Evolutionary conservation across 176 grass and related monocot genomes (phyloP).

Genomic region (Hordeum marinum): DNA sequence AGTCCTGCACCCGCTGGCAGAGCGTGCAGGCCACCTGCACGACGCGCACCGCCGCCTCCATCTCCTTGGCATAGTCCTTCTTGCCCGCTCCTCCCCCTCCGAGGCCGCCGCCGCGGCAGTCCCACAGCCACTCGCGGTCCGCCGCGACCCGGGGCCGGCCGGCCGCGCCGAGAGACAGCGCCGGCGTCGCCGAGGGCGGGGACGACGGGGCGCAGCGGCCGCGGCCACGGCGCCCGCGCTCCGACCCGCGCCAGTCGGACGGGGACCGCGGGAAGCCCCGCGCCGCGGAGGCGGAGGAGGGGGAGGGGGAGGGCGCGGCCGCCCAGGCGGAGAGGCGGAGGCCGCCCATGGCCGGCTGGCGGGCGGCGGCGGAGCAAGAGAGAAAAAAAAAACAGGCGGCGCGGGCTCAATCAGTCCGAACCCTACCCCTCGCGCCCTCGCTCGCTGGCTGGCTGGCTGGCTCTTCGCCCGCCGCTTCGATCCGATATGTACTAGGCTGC

Average conservation of each 20-base stretch:
- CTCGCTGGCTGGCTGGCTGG: too few relatives aligned
- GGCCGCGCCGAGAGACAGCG: neutral
- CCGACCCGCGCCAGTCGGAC: neutral
- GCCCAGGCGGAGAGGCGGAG: conserved; percentile 30
- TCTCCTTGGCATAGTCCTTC: conserved; percentile 53
- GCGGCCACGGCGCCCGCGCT: neutral
- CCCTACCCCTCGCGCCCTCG: neutral
- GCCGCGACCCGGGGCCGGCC: conserved; percentile 16
- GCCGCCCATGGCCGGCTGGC: conserved; percentile 32
- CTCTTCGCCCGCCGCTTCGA: too few relatives aligned
- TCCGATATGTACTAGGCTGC: neutral
- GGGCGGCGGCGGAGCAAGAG: neutral
- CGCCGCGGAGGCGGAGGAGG: neutral
- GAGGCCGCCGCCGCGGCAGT: conserved; percentile 34
- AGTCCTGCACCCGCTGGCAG: conserved; percentile 81
- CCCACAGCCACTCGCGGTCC: conserved; percentile 37
- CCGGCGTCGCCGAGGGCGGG: neutral
- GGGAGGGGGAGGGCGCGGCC: neutral
- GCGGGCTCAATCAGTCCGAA: neutral
- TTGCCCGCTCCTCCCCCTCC: conserved; percentile 6
- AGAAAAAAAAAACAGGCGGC: neutral
- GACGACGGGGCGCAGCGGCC: conserved; percentile 15
- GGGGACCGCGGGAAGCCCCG: neutral
- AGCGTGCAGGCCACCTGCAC: conserved; percentile 83
- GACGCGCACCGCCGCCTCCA: conserved; percentile 72